Conservation (phyloP, 805 yeast species). For the Spencermartinsiella europaea region DNA sequence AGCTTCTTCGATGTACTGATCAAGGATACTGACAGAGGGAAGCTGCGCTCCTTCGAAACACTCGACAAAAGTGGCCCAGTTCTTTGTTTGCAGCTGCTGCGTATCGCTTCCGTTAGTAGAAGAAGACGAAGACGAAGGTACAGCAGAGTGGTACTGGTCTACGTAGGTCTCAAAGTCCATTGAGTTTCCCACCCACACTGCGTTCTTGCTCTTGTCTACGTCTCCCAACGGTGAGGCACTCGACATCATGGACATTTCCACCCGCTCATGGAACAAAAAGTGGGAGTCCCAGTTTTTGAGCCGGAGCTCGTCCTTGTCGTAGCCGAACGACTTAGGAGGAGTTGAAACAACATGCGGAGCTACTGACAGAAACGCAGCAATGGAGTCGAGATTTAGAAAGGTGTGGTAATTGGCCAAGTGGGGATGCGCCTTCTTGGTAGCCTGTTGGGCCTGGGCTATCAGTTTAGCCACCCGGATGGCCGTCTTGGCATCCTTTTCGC, state of each 20-base stretch:
- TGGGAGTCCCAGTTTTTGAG: slow-evolving; percentile 38
- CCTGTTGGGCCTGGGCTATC: slow-evolving; percentile 18
- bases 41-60: slow-evolving; percentile 29
- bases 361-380: slow-evolving; percentile 15
- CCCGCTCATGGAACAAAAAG: slow-evolving; percentile 63
- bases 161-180: slow-evolving; percentile 46
- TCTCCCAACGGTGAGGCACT: slow-evolving; percentile 55
- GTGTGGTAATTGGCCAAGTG: slow-evolving; percentile 16
- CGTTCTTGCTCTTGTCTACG: slow-evolving; percentile 21
- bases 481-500: slow-evolving; percentile 26
- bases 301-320: slow-evolving; percentile 20
- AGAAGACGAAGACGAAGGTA: not conserved
- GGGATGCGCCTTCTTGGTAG: slow-evolving; percentile 14
- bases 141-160: slow-evolving; percentile 9
- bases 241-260: slow-evolving; percentile 82
- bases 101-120: not conserved
- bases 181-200: slow-evolving; percentile 79
- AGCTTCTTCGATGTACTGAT: slow-evolving; percentile 23
- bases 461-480: slow-evolving; percentile 16
- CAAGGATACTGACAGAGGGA: slow-evolving; percentile 19
- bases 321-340: slow-evolving; percentile 16
- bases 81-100: slow-evolving; percentile 7
- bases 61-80: slow-evolving; percentile 34
- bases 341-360: slow-evolving; percentile 24
- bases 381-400: slow-evolving; percentile 17